Evolutionary conservation across 2,329 filamentous ascomycete genomes (phyloP).

Genomic region (Seiridium cupressi): DNA sequence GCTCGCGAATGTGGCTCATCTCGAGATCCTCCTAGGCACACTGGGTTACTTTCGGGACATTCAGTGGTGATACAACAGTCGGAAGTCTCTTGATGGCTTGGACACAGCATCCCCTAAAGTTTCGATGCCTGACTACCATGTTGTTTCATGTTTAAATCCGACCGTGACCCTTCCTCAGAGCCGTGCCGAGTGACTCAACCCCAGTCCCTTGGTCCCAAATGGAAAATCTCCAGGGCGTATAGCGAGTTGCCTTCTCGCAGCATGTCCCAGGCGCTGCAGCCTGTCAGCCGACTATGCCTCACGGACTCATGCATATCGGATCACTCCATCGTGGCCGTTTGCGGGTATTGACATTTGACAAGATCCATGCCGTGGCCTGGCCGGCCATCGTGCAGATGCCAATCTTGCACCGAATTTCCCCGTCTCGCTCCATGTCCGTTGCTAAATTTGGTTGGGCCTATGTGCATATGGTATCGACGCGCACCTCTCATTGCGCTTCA

Average conservation of each 20-base stretch:
- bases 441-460: background rate
- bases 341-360: background rate
- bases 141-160: background rate
- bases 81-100: slow-evolving; percentile 23
- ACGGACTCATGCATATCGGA: background rate
- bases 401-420: background rate
- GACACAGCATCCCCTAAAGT: slow-evolving; percentile 17
- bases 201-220: slow-evolving; percentile 18
- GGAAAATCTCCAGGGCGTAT: slow-evolving; percentile 5
- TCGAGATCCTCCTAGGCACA: too few species aligned
- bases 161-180: too few species aligned
- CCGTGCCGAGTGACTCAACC: background rate
- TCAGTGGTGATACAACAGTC: slow-evolving; percentile 24
- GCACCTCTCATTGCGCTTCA: background rate
- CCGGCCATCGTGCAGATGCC: background rate
- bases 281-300: background rate
- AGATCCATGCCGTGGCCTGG: background rate
- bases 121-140: slow-evolving; percentile 2
- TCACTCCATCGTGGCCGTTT: background rate
- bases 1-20: too few species aligned
- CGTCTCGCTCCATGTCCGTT: background rate
- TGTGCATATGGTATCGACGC: background rate
- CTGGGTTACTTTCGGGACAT: slow-evolving; percentile 7
- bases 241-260: too few species aligned
- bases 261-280: too few species aligned